Conservation (phyloP, 1,284 basidiomycete genomes). For the Pseudozyma sp. region DNA sequence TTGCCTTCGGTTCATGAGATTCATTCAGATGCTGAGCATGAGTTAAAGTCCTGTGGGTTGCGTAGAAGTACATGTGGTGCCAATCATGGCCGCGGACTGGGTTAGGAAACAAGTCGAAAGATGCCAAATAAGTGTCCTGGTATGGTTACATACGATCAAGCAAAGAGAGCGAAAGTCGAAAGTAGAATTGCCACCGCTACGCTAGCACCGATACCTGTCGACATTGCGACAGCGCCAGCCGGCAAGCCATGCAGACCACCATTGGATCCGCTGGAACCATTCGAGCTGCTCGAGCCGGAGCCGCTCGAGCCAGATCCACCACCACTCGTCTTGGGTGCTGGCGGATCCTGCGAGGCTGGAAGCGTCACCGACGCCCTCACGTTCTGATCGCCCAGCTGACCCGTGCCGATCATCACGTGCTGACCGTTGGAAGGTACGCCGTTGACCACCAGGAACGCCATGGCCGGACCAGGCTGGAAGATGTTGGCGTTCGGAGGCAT, state of each 20-base stretch:
- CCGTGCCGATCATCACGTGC: constrained; percentile 71
- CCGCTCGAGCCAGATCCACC: constrained; percentile 9
- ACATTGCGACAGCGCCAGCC: constrained; percentile 3
- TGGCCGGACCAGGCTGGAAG: constrained; percentile 85
- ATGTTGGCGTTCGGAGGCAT: constrained; percentile 67
- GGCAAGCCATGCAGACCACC: constrained; percentile 1
- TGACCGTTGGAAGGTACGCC: constrained; percentile 77
- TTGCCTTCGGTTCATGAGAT: too few species aligned
- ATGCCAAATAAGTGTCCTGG: too few species aligned
- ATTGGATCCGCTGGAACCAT: background rate
- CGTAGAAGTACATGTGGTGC: too few species aligned
- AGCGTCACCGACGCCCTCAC: constrained; percentile 22
- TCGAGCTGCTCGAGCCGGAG: constrained; percentile 6
- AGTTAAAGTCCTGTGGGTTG: too few species aligned
- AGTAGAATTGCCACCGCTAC: constrained; percentile 8
- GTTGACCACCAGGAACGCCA: constrained; percentile 78
- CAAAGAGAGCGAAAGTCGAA: constrained; percentile 3
- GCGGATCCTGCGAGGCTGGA: constrained; percentile 37
- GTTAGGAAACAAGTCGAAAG: too few species aligned
- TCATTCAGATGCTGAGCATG: too few species aligned
- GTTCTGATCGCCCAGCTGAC: constrained; percentile 45
- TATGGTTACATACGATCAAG: constrained; percentile 3
- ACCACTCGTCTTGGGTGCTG: constrained; percentile 17
- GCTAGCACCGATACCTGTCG: background rate
- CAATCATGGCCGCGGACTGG: too few species aligned